A percentile compares a stretch with the other conserved stretches of the same genome.
Conservation (phyloP, 495 filamentous ascomycete species). For the Aspergillus haitiensis region DNA sequence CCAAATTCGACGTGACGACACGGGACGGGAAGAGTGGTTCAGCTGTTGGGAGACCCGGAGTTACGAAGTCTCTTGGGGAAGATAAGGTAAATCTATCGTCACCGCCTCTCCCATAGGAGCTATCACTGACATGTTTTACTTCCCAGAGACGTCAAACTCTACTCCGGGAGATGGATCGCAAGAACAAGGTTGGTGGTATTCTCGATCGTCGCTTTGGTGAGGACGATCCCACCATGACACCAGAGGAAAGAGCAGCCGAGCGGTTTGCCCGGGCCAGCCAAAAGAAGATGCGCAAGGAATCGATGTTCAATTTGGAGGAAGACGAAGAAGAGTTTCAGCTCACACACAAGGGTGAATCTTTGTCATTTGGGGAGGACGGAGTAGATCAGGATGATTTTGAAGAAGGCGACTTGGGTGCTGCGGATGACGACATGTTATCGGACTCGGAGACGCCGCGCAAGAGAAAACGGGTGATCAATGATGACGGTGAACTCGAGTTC, state of each 20-base stretch:
- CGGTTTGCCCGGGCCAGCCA: constrained; percentile 85
- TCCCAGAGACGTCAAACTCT: constrained; percentile 73
- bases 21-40: constrained; percentile 49
- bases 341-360: constrained; percentile 78
- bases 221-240: constrained; percentile 88
- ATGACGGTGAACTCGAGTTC: constrained; percentile 36
- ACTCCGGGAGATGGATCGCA: constrained; percentile 78
- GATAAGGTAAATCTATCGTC: constrained; percentile 62
- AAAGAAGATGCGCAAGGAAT: constrained; percentile 64
- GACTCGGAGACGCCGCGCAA: constrained; percentile 64
- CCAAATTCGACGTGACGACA: constrained; percentile 75
- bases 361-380: constrained; percentile 59
- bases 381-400: constrained; percentile 68
- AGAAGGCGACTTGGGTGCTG: constrained; percentile 65
- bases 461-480: constrained; percentile 51
- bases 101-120: not conserved
- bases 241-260: constrained; percentile 89
- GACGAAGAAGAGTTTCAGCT: constrained; percentile 66
- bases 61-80: constrained; percentile 83
- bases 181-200: constrained; percentile 89
- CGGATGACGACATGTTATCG: constrained; percentile 55
- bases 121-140: constrained; percentile 15
- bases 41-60: constrained; percentile 65
- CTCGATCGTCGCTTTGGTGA: constrained; percentile 94
- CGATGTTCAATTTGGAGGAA: constrained; percentile 88